Conservation (phyloP, 805 yeast genomes). For the Candida tammaniensis region DNA sequence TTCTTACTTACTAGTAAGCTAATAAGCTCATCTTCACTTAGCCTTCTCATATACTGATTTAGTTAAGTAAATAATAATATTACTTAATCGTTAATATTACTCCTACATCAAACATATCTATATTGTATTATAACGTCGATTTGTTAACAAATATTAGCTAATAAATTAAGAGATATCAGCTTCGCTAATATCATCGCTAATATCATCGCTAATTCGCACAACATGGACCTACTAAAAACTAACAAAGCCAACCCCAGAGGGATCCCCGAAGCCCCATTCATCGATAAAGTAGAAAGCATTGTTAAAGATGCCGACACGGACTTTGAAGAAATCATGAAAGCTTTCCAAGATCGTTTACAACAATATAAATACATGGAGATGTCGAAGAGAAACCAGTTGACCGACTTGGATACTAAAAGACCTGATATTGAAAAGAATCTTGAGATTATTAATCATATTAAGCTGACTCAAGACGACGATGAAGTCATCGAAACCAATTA, state of each 20-base stretch:
- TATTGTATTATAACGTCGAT: too few relatives aligned
- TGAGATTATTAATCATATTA: slow-evolving; percentile 63
- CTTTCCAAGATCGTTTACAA: slow-evolving; percentile 83
- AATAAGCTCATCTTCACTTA: too few relatives aligned
- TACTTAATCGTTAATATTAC: too few relatives aligned
- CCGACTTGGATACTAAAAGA: slow-evolving; percentile 61
- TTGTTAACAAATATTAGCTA: too few relatives aligned
- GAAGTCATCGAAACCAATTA: slow-evolving; percentile 64
- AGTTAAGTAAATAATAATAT: too few relatives aligned
- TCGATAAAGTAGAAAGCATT: slow-evolving; percentile 75
- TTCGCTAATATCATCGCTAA: too few relatives aligned
- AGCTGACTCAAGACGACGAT: slow-evolving; percentile 41
- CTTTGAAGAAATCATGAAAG: slow-evolving; percentile 63
- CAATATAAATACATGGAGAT: slow-evolving; percentile 87
- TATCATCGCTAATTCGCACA: too few relatives aligned
- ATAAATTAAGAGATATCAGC: too few relatives aligned
- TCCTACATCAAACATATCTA: too few relatives aligned
- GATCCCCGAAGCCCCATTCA: slow-evolving; percentile 94
- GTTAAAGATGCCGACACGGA: slow-evolving; percentile 62
- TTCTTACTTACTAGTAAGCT: too few relatives aligned
- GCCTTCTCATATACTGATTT: too few relatives aligned
- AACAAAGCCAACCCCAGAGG: slow-evolving; percentile 80
- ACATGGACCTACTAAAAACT: slow-evolving; percentile 15
- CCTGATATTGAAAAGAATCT: slow-evolving; percentile 93
- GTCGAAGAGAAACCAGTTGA: slow-evolving; percentile 47